These are phyloP conservation scores for Allomyces macrogynus DNA, from an alignment of 192 early-diverging fungal species.

Conservation along the genomic window DNA sequence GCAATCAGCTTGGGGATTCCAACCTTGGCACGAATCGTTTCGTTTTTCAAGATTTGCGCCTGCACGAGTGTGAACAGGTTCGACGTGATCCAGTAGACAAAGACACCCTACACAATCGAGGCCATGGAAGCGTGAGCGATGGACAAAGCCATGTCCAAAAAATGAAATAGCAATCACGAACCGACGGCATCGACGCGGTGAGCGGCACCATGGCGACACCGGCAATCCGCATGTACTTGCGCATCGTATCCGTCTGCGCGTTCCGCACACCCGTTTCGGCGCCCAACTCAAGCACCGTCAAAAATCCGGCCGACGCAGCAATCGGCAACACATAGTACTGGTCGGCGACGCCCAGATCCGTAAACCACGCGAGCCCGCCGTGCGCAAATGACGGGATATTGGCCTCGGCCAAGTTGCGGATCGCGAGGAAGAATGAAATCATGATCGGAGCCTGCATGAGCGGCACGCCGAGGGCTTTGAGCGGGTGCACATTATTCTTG, in stretches of 20 bases:
- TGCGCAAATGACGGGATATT: constrained; percentile 60
- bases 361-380: constrained; percentile 67
- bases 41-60: constrained; percentile 36
- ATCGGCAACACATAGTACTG: constrained; percentile 65
- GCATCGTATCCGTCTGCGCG: constrained; percentile 1
- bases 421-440: constrained; percentile 63
- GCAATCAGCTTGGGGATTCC: constrained; percentile 29
- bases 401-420: constrained; percentile 56
- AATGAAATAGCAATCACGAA: too few relatives aligned
- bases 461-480: constrained; percentile 36
- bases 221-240: constrained; percentile 19
- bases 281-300: constrained; percentile 30
- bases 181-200: constrained; percentile 17
- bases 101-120: constrained; percentile 32
- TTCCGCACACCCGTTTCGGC: background rate
- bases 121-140: too few relatives aligned
- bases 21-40: constrained; percentile 26
- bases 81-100: constrained; percentile 69
- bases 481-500: constrained; percentile 37
- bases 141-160: too few relatives aligned
- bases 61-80: constrained; percentile 55
- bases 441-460: constrained; percentile 61
- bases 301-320: constrained; percentile 40
- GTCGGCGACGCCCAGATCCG: constrained; percentile 58
- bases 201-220: constrained; percentile 15